Percentiles rank a stretch among this genome's conserved stretches.
These are phyloP conservation scores for Pichia sp. DNA, from an alignment of 1,139 yeast genomes.

Conservation along the genomic window DNA sequence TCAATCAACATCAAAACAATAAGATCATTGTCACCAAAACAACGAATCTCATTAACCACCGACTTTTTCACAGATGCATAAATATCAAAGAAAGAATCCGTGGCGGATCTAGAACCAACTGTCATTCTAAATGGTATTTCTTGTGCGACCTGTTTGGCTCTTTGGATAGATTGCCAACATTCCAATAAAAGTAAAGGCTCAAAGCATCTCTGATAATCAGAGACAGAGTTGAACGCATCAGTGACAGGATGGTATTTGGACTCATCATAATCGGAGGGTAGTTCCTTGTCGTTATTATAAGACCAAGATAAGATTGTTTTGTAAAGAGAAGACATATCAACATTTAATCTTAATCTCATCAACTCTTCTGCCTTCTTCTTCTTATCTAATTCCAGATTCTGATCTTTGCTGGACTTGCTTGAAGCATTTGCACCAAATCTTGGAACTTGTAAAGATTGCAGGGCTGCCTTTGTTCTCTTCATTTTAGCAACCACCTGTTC, in stretches of 20 bases:
- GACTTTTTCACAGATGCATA: slow-evolving; percentile 67
- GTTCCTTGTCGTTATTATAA: slow-evolving; percentile 52
- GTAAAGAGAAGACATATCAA: slow-evolving; percentile 74
- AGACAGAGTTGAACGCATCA: slow-evolving; percentile 49
- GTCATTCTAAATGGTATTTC: slow-evolving; percentile 63
- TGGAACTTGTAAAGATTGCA: slow-evolving; percentile 27
- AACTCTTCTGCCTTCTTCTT: slow-evolving; percentile 67
- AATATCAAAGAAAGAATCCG: slow-evolving; percentile 85
- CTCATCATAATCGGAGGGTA: slow-evolving; percentile 49
- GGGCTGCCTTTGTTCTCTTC: slow-evolving; percentile 25
- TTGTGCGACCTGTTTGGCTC: slow-evolving; percentile 62
- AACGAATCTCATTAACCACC: slow-evolving; percentile 46
- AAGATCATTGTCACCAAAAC: slow-evolving; percentile 69
- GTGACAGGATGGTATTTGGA: slow-evolving; percentile 34
- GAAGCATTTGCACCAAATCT: slow-evolving; percentile 11
- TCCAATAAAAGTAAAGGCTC: slow-evolving; percentile 82
- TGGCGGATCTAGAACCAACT: slow-evolving; percentile 75
- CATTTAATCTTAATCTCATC: slow-evolving; percentile 76
- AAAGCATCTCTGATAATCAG: slow-evolving; percentile 62
- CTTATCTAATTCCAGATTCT: slow-evolving; percentile 22
- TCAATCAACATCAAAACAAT: slow-evolving; percentile 58
- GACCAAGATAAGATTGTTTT: slow-evolving; percentile 72
- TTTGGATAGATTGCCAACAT: slow-evolving; percentile 88
- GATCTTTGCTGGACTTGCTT: slow-evolving; percentile 4
- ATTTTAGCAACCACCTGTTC: slow-evolving; percentile 31